These are phyloP conservation scores for Chimonanthus salicifolius DNA, from an alignment of 164 flowering plant genomes.

Conservation along the genomic window DNA sequence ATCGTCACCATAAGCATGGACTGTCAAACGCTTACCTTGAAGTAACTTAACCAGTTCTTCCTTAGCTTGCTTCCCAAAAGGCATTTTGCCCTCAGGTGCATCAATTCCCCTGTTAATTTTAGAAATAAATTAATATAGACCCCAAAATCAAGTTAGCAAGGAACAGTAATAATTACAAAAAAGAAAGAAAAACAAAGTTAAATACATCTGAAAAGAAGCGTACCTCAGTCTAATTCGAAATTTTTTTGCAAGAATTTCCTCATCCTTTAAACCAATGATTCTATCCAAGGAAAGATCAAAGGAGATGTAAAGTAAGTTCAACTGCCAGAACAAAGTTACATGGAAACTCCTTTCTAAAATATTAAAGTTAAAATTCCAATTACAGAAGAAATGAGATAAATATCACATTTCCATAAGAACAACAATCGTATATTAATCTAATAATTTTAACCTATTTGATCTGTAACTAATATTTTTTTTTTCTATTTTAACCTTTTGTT, in stretches of 20 bases:
- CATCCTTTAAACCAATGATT: constrained; percentile 41
- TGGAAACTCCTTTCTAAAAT: not conserved
- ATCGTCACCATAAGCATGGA: constrained; percentile 58
- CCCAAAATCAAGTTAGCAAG: not conserved
- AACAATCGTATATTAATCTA: no score
- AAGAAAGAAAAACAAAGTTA: no score
- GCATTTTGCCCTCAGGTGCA: constrained; percentile 87
- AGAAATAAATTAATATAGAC: no score
- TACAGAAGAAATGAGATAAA: no score
- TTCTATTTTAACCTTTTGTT: no score
- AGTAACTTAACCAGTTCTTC: constrained; percentile 53
- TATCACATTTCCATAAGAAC: no score
- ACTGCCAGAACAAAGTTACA: not conserved
- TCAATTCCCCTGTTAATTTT: constrained; percentile 66
- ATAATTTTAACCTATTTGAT: no score
- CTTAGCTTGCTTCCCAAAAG: constrained; percentile 78
- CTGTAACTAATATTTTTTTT: no score
- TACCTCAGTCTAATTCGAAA: constrained; percentile 78
- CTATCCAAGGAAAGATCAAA: constrained; percentile 18
- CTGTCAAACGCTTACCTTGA: constrained; percentile 48
- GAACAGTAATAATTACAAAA: not conserved
- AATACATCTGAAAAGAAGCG: not conserved
- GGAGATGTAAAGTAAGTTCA: not conserved
- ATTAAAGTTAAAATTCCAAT: no score
- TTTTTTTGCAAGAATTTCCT: constrained; percentile 63